Conservation (phyloP, 2,329 filamentous ascomycete species). For the Dendrostoma leiphaemia region DNA sequence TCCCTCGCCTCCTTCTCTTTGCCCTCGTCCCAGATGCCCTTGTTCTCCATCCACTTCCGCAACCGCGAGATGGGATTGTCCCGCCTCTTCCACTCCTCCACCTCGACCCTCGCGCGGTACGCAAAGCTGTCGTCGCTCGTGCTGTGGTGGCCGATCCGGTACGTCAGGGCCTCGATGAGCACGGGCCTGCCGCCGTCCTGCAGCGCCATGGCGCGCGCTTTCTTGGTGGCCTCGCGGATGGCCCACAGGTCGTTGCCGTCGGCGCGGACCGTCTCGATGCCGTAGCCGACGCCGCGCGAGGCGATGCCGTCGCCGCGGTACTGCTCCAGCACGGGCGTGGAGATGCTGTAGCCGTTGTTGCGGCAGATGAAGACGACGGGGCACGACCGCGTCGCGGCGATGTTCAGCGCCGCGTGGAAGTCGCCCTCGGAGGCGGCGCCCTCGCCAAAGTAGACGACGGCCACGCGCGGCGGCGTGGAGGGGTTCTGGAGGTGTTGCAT, state of each 20-base stretch:
- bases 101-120: conserved; percentile 88
- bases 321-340: conserved; percentile 75
- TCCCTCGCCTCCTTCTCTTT: conserved; percentile 60
- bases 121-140: conserved; percentile 97
- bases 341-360: conserved; percentile 82
- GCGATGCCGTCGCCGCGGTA: conserved; percentile 82
- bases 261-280: conserved; percentile 79
- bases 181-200: conserved; percentile 78
- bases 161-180: conserved; percentile 93
- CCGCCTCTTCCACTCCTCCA: conserved; percentile 75
- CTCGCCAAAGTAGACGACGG: conserved; percentile 78
- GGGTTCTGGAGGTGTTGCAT: conserved; percentile 67
- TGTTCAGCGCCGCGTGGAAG: conserved; percentile 79
- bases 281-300: conserved; percentile 73
- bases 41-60: conserved; percentile 74
- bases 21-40: conserved; percentile 79
- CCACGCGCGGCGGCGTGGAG: conserved; percentile 57
- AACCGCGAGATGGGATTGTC: conserved; percentile 37
- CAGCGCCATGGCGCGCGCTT: conserved; percentile 75
- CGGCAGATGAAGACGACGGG: conserved; percentile 78
- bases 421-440: conserved; percentile 79
- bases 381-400: conserved; percentile 73
- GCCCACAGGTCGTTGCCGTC: conserved; percentile 83
- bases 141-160: conserved; percentile 94
- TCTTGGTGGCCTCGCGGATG: conserved; percentile 65